Percentiles rank a stretch among this genome's conserved stretches.
phyloP scores from a whole-genome alignment of 768 basidiomycete genomes.

The Boletus coccyginus region DNA sequence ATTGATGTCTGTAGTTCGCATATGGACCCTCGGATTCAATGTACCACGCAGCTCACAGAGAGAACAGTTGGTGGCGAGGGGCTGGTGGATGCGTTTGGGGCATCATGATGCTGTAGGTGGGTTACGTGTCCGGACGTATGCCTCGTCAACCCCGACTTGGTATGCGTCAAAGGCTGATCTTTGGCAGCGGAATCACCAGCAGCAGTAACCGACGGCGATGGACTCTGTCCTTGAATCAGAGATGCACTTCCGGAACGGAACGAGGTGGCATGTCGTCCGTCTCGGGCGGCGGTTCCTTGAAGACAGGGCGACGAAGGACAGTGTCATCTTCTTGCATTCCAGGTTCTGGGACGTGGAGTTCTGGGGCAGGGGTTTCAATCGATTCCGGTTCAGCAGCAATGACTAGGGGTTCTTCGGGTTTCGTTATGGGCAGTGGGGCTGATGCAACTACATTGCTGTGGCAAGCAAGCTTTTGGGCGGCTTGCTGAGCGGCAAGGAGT shows the following conservation, averaged over 20 bases:
- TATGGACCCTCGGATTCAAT: no score
- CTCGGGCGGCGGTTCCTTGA: conserved; percentile 61
- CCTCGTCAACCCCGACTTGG: conserved; percentile 40
- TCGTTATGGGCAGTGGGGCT: conserved; percentile 9
- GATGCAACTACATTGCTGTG: conserved; percentile 14
- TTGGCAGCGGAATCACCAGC: conserved; percentile 30
- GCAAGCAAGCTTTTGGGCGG: conserved; percentile 51
- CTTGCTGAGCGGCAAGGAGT: conserved; percentile 67
- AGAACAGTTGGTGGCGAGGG: no score
- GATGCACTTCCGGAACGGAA: conserved; percentile 35
- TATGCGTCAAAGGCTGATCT: conserved; percentile 33
- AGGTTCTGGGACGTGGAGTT: conserved; percentile 1
- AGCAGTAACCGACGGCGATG: conserved; percentile 37
- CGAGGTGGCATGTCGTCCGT: conserved; percentile 28
- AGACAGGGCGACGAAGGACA: conserved; percentile 40
- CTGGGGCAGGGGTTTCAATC: conserved; percentile 2
- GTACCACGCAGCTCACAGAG: no score
- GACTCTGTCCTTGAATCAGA: conserved; percentile 38
- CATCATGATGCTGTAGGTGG: no score
- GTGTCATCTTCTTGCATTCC: conserved; percentile 12
- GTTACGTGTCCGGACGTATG: conserved; percentile 41
- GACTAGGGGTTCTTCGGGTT: conserved; percentile 20
- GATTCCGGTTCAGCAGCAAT: conserved; percentile 16
- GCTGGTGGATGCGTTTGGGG: no score
- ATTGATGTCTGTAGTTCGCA: no score